Evolutionary conservation across 2,329 filamentous ascomycete species (phyloP).

Genomic region (Aspergillus latus): DNA sequence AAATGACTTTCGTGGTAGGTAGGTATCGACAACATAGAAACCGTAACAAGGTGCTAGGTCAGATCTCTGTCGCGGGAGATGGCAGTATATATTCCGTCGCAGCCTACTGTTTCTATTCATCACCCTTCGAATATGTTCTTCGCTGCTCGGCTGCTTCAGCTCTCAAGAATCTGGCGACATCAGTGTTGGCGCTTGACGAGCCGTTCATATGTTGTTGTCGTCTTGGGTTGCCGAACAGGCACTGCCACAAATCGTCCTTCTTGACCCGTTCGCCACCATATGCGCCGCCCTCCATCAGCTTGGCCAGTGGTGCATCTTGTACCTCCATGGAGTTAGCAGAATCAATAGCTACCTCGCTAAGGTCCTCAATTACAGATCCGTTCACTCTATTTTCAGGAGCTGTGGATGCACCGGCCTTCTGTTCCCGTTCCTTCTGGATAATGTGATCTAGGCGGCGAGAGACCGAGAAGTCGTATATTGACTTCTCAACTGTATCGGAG

Average conservation of each 20-base stretch:
- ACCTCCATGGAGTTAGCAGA: slow-evolving; percentile 82
- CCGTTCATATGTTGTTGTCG: slow-evolving; percentile 18
- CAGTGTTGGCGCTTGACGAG: slow-evolving; percentile 36
- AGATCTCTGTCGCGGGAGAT: neutral
- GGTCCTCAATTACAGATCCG: slow-evolving; percentile 27
- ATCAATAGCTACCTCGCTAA: slow-evolving; percentile 67
- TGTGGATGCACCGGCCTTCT: slow-evolving; percentile 19
- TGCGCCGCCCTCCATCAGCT: slow-evolving; percentile 68
- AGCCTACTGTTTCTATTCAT: neutral
- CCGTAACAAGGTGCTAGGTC: neutral
- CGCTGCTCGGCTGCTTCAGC: slow-evolving; percentile 56
- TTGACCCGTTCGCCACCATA: slow-evolving; percentile 77
- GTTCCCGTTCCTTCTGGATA: slow-evolving; percentile 45
- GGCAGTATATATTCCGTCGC: slow-evolving; percentile 1
- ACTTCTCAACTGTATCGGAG: slow-evolving; percentile 86
- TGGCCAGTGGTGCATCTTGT: slow-evolving; percentile 68
- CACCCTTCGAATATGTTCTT: slow-evolving; percentile 12
- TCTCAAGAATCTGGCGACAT: slow-evolving; percentile 53
- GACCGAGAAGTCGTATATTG: slow-evolving; percentile 85
- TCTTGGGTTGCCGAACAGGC: slow-evolving; percentile 68
- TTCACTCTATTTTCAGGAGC: slow-evolving; percentile 10
- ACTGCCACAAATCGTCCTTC: slow-evolving; percentile 80
- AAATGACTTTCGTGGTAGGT: neutral
- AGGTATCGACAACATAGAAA: neutral
- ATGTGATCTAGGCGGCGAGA: slow-evolving; percentile 76